Conservation (phyloP, 805 yeast species). For the Candida tallmaniae region DNA sequence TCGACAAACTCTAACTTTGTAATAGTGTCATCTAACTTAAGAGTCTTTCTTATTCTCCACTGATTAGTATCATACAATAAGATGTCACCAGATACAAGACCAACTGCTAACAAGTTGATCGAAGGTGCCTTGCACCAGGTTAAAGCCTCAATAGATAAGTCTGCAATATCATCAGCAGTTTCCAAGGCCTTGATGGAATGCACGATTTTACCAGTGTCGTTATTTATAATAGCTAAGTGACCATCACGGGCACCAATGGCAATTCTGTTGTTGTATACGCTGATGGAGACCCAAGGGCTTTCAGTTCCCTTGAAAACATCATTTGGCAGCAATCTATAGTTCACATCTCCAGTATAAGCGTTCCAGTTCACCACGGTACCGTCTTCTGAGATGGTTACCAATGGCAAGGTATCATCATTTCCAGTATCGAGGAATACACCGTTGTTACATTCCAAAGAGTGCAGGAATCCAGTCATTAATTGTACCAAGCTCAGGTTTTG, state of each 20-base stretch:
- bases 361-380: conserved; percentile 88
- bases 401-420: conserved; percentile 53
- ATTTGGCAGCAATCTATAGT: conserved; percentile 58
- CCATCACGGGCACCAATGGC: conserved; percentile 92
- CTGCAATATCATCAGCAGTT: conserved; percentile 41
- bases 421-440: conserved; percentile 63
- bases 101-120: conserved; percentile 66
- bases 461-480: conserved; percentile 75
- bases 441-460: conserved; percentile 72
- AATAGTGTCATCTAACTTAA: conserved; percentile 69
- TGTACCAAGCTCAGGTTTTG: conserved; percentile 47
- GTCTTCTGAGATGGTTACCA: conserved; percentile 80
- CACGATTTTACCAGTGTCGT: conserved; percentile 67
- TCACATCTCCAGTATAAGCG: conserved; percentile 68
- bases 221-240: conserved; percentile 70
- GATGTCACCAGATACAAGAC: conserved; percentile 86
- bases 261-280: conserved; percentile 47
- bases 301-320: conserved; percentile 66
- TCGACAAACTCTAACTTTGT: conserved; percentile 72
- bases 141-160: conserved; percentile 53
- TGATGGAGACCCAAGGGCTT: conserved; percentile 86
- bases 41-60: conserved; percentile 77
- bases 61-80: conserved; percentile 75
- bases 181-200: conserved; percentile 64
- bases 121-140: conserved; percentile 65